These are phyloP conservation scores for Sporisorium scitamineum DNA, from an alignment of 1,284 basidiomycete species.

Conservation along the genomic window DNA sequence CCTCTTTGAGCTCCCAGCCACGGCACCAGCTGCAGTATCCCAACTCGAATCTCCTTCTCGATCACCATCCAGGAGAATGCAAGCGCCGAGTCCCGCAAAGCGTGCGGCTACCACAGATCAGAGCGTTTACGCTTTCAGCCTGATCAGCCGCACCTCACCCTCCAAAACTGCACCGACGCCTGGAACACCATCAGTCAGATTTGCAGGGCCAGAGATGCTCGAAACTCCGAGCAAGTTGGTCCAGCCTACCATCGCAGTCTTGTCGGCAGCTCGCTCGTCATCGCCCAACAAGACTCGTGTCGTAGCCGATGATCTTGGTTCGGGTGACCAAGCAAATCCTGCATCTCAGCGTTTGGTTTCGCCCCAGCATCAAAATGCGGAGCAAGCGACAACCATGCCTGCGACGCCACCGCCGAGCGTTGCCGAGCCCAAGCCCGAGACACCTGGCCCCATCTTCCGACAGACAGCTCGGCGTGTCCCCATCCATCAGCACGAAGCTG, in stretches of 20 bases:
- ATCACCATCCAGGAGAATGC: constrained; percentile 11
- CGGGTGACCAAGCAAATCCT: background rate
- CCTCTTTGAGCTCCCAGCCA: background rate
- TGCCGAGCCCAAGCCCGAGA: constrained; percentile 14
- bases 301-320: background rate
- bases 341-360: constrained; percentile 1
- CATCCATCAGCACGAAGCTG: constrained; percentile 48
- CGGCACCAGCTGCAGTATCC: background rate
- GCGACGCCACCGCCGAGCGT: constrained; percentile 8
- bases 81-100: constrained; percentile 8
- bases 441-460: constrained; percentile 42
- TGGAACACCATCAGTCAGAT: constrained; percentile 26
- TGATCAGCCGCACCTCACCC: background rate
- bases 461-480: constrained; percentile 49
- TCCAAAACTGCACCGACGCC: constrained; percentile 4
- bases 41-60: constrained; percentile 7
- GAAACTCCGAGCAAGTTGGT: constrained; percentile 8
- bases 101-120: background rate
- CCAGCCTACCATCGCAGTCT: background rate
- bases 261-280: constrained; percentile 5
- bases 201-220: constrained; percentile 2
- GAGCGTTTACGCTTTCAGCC: background rate
- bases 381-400: background rate
- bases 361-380: background rate
- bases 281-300: constrained; percentile 1